Evolutionary conservation across 139 green algal genomes (phyloP).

Genomic region (Chlorella sorokiniana): DNA sequence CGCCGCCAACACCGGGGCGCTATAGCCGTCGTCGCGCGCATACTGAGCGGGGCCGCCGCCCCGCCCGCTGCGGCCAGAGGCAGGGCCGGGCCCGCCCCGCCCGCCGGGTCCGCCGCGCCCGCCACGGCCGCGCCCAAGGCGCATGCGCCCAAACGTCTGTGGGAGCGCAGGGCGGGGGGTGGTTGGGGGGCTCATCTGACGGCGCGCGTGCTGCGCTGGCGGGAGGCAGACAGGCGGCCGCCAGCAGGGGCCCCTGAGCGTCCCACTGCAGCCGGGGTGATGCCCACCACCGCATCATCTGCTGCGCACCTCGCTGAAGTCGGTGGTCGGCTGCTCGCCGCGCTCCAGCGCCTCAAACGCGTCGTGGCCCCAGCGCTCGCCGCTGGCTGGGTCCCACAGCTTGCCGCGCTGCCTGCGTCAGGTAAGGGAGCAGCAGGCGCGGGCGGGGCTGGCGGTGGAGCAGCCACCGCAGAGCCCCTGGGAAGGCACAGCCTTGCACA

Average conservation of each 20-base stretch:
- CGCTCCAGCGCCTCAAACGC: slow-evolving; percentile 48
- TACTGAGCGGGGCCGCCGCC: no score
- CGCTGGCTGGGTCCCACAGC: slow-evolving; percentile 27
- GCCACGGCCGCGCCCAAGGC: slow-evolving; percentile 14
- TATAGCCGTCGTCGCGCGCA: no score
- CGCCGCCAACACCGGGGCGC: no score
- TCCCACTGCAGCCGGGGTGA: no score
- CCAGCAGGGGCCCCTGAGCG: no score
- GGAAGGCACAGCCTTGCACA: no score
- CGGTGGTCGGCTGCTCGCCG: neutral
- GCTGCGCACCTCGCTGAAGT: neutral
- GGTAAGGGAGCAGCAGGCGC: no score
- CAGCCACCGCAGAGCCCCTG: no score
- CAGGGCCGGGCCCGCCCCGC: neutral
- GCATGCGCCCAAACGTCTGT: slow-evolving; percentile 30
- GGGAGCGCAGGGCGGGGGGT: neutral
- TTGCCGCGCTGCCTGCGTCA: slow-evolving; percentile 31
- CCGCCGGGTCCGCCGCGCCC: neutral
- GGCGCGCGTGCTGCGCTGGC: neutral
- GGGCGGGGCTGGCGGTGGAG: no score
- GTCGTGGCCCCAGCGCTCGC: slow-evolving; percentile 53
- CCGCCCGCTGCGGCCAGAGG: neutral
- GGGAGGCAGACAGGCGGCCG: no score
- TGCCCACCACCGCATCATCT: neutral
- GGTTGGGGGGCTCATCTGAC: neutral